Evolutionary conservation across 2,329 filamentous ascomycete genomes (phyloP), one percentile per base, ranked within the genome.

Genomic region (Hypoxylon sp.): DNA sequence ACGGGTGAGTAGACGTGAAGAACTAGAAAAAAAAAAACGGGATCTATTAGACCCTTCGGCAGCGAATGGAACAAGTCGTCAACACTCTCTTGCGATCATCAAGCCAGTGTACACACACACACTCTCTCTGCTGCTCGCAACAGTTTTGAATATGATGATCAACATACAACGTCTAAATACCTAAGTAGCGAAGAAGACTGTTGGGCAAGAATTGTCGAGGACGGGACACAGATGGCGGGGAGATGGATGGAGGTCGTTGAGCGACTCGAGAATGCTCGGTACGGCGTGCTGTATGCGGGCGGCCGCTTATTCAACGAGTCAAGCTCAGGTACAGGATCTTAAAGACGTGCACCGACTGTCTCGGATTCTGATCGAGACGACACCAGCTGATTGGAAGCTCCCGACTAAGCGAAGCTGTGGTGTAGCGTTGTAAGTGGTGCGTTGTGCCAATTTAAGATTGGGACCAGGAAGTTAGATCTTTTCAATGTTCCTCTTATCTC

Each of bases 361-460:
- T 75, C 71, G 73, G 70, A 69, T 68, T 65, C 51, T 68, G 69
- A 69, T 62, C 59, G 65, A 67, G 68, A 59, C 61, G 58, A 54
- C 57, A 46, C 58, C 56, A 70, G 65, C 66, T 74, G 74, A 74
- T 74, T 74, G 73, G 72, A 69, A 72, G 69, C 64, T 69, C 60
- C 53, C 35, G 53, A 66, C 62, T 67, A 69, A 60, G 63, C 68
- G 65, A 62, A 69, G 69, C 68, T 75, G 73, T 74, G 63, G 74
- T 67, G 68, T 69, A 71, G 67, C 72, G 74, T 70, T 67, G 59
- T 62, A 56, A 56, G 42, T 67, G 52, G 53, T 62, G 37, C 59
- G 61, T 54, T 32, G 52, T 68, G 60, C 57, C 57, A 60, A 66
- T 60, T 57, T 59, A 62, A 65, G 57, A 65, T 68, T 65, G 47